Percentiles rank a stretch among this genome's conserved stretches.
These are phyloP conservation scores for Talaromyces sp. DNA, from an alignment of 2,329 filamentous ascomycete genomes.

Conservation along the genomic window DNA sequence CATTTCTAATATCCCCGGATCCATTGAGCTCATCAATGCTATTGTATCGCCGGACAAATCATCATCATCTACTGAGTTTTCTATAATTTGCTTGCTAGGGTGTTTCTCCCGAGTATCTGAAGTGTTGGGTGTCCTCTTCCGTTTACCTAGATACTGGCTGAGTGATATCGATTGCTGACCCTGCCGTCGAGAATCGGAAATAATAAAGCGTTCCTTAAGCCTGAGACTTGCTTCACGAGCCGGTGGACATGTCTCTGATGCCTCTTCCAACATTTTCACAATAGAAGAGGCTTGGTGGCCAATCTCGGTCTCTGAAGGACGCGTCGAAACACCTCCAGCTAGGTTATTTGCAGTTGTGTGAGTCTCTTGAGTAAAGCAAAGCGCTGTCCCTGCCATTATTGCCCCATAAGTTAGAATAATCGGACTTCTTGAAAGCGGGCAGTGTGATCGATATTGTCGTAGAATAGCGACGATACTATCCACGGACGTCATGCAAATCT, in stretches of 20 bases:
- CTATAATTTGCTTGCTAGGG: neutral
- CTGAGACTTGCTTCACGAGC: neutral
- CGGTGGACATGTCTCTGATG: neutral
- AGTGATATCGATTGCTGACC: neutral
- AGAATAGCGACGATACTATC: neutral
- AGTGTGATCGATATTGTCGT: neutral
- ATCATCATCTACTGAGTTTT: neutral
- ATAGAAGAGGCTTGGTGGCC: neutral
- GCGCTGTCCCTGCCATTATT: neutral
- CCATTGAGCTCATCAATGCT: neutral
- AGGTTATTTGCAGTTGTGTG: neutral
- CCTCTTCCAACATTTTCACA: neutral
- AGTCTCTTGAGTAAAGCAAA: neutral
- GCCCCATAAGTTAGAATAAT: neutral
- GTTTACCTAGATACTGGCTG: neutral
- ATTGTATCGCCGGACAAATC: neutral
- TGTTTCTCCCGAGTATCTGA: neutral
- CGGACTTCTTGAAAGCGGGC: neutral
- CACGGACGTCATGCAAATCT: neutral
- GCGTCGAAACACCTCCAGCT: neutral
- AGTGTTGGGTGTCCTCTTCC: neutral
- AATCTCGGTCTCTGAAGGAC: neutral
- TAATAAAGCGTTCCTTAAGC: neutral
- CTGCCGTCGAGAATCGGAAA: neutral
- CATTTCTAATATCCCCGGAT: neutral